Base-by-base conservation (phyloP, 108 stramenopile genomes). In the Nannochloropsis salina region DNA sequence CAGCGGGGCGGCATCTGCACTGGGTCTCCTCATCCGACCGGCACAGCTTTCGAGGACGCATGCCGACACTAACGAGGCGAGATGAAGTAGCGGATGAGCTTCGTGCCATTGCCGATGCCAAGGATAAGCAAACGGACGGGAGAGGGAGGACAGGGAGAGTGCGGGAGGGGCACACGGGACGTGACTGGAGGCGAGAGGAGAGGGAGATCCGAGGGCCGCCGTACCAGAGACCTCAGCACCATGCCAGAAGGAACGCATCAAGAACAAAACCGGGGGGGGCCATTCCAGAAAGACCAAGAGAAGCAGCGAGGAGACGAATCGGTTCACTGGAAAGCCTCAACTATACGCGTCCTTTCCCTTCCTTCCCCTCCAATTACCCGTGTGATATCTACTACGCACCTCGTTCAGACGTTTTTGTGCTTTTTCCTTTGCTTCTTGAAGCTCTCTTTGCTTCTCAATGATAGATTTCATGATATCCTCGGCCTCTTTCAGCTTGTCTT, bases 341-440 rank as follows among this genome's bases (percentile, higher is more conserved):
- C 0, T n/a, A 74, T 74, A 74, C 20, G 3, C 61, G 2, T n/a
- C n/a, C 6, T 8, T n/a, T n/a, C 61, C 3, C 61, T 74, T n/a
- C 47, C 47, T 15, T n/a, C 61, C 61, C 61, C 61, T 74, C 47
- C 47, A 74, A 15, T n/a, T n/a, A 74, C 61, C 15, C 61, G 31
- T 31, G 31, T 31, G 31, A 31, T 31, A 15, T 2, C 61, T 74
- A 74, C 61, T 8, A 74, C 61, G 8, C n/a, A 74, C 61, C 61
- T 74, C 61, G 61, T 74, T 74, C 61, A 74, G 8, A 3, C 61
- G 61, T 2, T 74, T 74, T n/a, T 74, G 61, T n/a, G 61, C 61
- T n/a, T 74, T 74, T n/a, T 74, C 61, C 61, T 74, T 74, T 15
- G 61, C 61, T n/a, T 74, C 61, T n/a, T 74, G 61, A n/a, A 74